Percentiles rank a stretch among this genome's conserved stretches.
Evolutionary conservation across 768 basidiomycete species (phyloP).

Genomic region (Boletus rubescentipes): DNA sequence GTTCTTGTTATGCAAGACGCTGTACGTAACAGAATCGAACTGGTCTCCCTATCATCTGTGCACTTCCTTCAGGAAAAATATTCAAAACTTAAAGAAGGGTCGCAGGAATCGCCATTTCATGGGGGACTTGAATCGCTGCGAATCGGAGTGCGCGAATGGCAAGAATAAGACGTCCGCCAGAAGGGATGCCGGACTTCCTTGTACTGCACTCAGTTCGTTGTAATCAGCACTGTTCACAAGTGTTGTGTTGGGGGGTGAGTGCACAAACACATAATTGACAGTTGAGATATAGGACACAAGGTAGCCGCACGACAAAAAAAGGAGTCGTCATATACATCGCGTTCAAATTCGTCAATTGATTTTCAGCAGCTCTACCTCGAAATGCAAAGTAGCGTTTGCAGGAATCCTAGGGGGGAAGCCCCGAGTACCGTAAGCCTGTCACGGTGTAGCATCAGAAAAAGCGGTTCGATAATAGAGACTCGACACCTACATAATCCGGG

Average conservation of each 20-base stretch:
- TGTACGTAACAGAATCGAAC: too few species aligned
- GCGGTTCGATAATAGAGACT: slow-evolving; percentile 1
- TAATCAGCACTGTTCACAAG: not conserved
- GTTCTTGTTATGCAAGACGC: too few species aligned
- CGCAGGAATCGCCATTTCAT: not conserved
- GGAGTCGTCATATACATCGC: slow-evolving; percentile 21
- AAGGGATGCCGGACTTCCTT: not conserved
- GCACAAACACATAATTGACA: slow-evolving; percentile 21
- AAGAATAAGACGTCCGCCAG: not conserved
- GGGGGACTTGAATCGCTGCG: not conserved
- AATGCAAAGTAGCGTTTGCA: slow-evolving; percentile 67
- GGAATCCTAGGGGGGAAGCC: slow-evolving; percentile 84
- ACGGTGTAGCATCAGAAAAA: slow-evolving; percentile 5
- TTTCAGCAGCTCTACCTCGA: slow-evolving; percentile 80
- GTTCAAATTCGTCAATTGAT: slow-evolving; percentile 47
- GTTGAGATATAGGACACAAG: slow-evolving; percentile 27
- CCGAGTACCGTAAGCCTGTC: slow-evolving; percentile 71
- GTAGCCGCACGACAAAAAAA: slow-evolving; percentile 17
- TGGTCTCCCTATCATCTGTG: too few species aligned
- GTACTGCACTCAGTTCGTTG: not conserved
- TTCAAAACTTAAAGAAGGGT: too few species aligned
- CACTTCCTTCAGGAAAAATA: too few species aligned
- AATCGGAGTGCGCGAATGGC: not conserved
- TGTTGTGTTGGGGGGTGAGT: not conserved
- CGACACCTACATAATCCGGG: slow-evolving; percentile 70